Evolutionary conservation across 495 filamentous ascomycete species (phyloP), one percentile per base, ranked within the genome.

Genomic region (Annulohypoxylon bovei): DNA sequence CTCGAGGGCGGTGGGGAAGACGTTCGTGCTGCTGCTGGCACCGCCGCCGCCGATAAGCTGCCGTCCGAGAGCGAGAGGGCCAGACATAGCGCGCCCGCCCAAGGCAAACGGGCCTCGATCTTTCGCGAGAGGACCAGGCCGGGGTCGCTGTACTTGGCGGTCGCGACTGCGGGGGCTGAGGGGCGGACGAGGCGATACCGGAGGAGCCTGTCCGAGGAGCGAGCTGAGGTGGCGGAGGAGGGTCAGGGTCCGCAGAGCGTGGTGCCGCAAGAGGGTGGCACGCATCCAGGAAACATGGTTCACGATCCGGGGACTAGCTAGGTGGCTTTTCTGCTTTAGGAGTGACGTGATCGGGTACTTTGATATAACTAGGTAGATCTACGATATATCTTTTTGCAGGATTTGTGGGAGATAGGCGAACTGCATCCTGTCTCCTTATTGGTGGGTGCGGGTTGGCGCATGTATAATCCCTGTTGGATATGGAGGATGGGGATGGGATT

Each of bases 141-240:
- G 4, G 73, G 70, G 4, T 66, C 60, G 33, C 32, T 73, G 9
- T 75, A 75, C 32, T 30, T 69, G 23, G 52, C 63, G 4, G 16
- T 75, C 39, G 65, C 57, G 23, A 68, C 60, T 33, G 58, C 56
- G 27, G 62, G 67, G 20, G 58, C 64, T 2, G 58, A 71, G 14
- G 64, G 52, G 27, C 65, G 35, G 25, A 62, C 14, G 25, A 66
- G 42, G 28, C 60, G 61, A 12, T 28, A 65, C 6, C 32, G 20
- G 23, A 61, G 44, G 20, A 75, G 62, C 58, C 16, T 18, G 18
- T 72, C 73, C 0, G 73, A 70, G 50, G 70, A 73, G 53, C 54
- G 33, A 46, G 60, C 18, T 25, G 37, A 23, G 11, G 12, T 7
- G 28, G n/a, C n/a, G 6, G 63, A 40, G 9, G 55, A 39, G 8